phyloP scores from a whole-genome alignment of 2,329 filamentous ascomycete genomes.

The Massarina eburnea region DNA sequence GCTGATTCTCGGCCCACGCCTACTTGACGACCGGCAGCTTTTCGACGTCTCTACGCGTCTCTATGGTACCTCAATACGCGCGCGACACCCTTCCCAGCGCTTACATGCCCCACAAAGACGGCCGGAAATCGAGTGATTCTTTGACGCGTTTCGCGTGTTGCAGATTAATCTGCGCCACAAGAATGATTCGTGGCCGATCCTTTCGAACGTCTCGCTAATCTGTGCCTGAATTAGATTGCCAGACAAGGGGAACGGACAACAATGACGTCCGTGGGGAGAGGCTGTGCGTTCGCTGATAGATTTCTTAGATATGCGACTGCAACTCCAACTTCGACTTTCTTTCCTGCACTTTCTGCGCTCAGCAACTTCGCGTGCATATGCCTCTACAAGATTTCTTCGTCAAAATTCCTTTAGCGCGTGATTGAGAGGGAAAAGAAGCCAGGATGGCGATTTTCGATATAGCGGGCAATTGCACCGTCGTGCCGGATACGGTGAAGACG shows the following conservation, averaged over 20 bases:
- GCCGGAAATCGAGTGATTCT: conserved; percentile 12
- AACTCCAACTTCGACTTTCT: not conserved
- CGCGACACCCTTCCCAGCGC: not conserved
- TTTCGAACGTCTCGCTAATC: conserved; percentile 22
- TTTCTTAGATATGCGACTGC: conserved; percentile 3
- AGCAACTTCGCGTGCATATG: not conserved
- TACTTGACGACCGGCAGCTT: too few relatives aligned
- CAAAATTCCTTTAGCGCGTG: not conserved
- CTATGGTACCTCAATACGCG: not conserved
- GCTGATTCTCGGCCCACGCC: too few relatives aligned
- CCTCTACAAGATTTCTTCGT: not conserved
- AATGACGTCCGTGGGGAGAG: conserved; percentile 20
- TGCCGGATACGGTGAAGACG: conserved; percentile 50
- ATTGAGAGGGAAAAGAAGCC: not conserved
- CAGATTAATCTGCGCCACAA: conserved; percentile 31
- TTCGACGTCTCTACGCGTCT: too few relatives aligned
- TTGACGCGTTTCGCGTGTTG: conserved; percentile 32
- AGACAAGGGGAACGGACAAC: not conserved
- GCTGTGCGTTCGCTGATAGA: conserved; percentile 20
- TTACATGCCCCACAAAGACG: too few relatives aligned
- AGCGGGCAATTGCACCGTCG: conserved; percentile 44
- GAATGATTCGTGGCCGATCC: conserved; percentile 16
- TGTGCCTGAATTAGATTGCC: conserved; percentile 21
- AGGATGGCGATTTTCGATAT: conserved; percentile 9
- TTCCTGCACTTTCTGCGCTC: not conserved